Conservation (phyloP, 805 yeast species). For the Ogataea ramenticola region DNA sequence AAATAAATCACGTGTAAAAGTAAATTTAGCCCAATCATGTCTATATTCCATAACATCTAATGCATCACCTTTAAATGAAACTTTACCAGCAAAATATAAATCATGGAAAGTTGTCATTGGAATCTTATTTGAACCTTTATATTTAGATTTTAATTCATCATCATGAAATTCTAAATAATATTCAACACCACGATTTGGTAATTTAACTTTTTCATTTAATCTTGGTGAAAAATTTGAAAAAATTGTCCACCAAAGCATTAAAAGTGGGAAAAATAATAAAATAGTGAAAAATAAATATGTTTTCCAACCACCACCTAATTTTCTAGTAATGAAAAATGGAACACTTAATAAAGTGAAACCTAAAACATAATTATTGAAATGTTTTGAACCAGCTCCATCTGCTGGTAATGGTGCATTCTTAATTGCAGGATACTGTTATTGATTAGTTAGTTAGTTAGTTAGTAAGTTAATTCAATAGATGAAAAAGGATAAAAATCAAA, state of each 20-base stretch:
- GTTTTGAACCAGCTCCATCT: slow-evolving; percentile 81
- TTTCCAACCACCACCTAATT: slow-evolving; percentile 63
- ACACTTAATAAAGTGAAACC: slow-evolving; percentile 41
- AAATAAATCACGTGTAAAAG: slow-evolving; percentile 71
- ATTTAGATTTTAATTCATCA: slow-evolving; percentile 57
- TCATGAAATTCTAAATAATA: slow-evolving; percentile 79
- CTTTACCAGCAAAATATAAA: slow-evolving; percentile 76
- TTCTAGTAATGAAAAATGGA: slow-evolving; percentile 58
- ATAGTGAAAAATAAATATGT: slow-evolving; percentile 56
- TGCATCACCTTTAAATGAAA: slow-evolving; percentile 80
- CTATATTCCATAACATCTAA: slow-evolving; percentile 78
- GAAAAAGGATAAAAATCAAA: neutral
- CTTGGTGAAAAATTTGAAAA: slow-evolving; percentile 75
- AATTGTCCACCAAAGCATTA: slow-evolving; percentile 79
- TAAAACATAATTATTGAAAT: slow-evolving; percentile 59
- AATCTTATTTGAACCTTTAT: slow-evolving; percentile 67
- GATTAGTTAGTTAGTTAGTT: slow-evolving; percentile 2
- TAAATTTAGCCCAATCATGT: slow-evolving; percentile 85
- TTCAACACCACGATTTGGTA: slow-evolving; percentile 74
- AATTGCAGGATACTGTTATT: slow-evolving; percentile 52
- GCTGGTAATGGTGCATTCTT: slow-evolving; percentile 85
- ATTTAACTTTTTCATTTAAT: slow-evolving; percentile 64
- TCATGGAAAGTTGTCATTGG: slow-evolving; percentile 93
- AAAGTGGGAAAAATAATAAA: slow-evolving; percentile 56
- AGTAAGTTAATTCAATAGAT: slow-evolving; percentile 1